Percentiles rank a stretch among this genome's conserved stretches.
Evolutionary conservation across 768 basidiomycete genomes (phyloP).

Genomic region (Mycena pura): DNA sequence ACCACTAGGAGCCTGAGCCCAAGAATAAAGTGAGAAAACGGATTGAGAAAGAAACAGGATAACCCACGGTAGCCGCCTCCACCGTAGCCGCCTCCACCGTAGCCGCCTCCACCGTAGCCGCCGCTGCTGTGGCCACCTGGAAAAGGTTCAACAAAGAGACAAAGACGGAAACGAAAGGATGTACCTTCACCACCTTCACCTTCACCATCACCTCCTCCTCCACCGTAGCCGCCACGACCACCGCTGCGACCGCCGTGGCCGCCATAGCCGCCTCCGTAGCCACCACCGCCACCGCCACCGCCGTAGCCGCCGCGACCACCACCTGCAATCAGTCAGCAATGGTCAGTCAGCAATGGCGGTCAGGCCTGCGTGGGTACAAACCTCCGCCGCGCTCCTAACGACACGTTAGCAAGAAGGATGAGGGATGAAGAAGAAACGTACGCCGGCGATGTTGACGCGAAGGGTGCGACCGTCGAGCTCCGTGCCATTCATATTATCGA

Average conservation of each 20-base stretch:
- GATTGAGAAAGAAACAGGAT: background rate
- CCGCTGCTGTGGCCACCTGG: no score
- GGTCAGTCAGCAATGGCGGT: no score
- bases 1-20: background rate
- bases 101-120: no score
- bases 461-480: conserved; percentile 93
- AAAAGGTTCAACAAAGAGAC: no score
- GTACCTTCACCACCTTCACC: no score
- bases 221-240: conserved; percentile 34
- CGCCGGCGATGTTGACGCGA: conserved; percentile 44
- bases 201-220: no score
- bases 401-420: conserved; percentile 33
- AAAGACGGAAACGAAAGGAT: no score
- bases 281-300: conserved; percentile 31
- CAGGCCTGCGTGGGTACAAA: conserved; percentile 12
- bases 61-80: conserved; percentile 36
- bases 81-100: conserved; percentile 32
- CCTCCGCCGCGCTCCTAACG: background rate
- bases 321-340: conserved; percentile 32
- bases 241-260: no score
- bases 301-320: conserved; percentile 37
- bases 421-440: conserved; percentile 36
- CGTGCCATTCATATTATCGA: conserved; percentile 78
- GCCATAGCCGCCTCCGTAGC: conserved; percentile 28
- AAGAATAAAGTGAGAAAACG: background rate